Evolutionary conservation across 129 eudicot genomes (phyloP).

Genomic region (Kitagawia praeruptora): DNA sequence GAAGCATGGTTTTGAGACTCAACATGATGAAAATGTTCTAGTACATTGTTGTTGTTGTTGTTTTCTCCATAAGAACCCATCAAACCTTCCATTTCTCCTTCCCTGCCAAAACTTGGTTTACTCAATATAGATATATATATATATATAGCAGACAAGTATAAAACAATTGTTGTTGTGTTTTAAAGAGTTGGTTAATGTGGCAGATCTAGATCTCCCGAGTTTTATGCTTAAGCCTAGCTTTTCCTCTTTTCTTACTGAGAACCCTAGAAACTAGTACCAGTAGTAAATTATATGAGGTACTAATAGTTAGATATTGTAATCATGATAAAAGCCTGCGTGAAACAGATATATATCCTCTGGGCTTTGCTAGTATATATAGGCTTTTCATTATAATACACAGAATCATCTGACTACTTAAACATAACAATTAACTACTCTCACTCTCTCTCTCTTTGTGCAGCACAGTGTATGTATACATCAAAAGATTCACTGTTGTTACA

Average conservation of each 20-base stretch:
- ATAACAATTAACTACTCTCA: background rate
- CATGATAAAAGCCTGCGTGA: constrained; percentile 7
- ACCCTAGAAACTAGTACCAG: constrained; percentile 33
- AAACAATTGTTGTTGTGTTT: background rate
- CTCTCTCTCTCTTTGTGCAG: background rate
- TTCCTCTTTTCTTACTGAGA: constrained; percentile 44
- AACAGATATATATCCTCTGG: constrained; percentile 9
- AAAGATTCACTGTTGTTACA: constrained; percentile 3
- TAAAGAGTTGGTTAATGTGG: background rate
- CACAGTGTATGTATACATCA: background rate
- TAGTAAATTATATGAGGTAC: background rate
- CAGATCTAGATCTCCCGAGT: constrained; percentile 62
- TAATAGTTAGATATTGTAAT: constrained; percentile 13
- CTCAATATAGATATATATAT: background rate
- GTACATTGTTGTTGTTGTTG: constrained; percentile 14
- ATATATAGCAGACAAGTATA: background rate
- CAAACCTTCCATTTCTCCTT: constrained; percentile 8
- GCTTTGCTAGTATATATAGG: constrained; percentile 12
- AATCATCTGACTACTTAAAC: background rate
- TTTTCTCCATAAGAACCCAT: constrained; percentile 50
- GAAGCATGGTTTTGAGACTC: background rate
- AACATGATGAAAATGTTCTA: background rate
- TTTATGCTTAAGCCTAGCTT: constrained; percentile 16
- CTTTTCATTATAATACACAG: background rate
- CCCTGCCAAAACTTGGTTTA: too few relatives aligned